phyloP scores from a whole-genome alignment of 1,139 yeast species.

The Geotrichum fermentans region DNA sequence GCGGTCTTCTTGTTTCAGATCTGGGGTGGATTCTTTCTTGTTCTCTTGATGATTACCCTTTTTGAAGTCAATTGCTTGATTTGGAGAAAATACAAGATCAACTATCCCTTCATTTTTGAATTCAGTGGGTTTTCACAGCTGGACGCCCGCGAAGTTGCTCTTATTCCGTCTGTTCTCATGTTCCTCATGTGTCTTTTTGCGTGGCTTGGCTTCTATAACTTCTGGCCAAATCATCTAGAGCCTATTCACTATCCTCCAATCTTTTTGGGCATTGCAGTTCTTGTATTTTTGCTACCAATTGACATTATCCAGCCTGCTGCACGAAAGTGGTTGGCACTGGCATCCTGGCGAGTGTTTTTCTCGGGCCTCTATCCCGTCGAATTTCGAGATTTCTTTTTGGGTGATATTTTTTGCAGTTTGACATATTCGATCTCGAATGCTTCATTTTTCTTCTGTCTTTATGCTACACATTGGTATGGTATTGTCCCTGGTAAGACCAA shows the following conservation, averaged over 20 bases:
- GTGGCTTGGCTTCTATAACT: slow-evolving; percentile 72
- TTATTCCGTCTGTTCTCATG: slow-evolving; percentile 58
- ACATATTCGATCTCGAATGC: slow-evolving; percentile 84
- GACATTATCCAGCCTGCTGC: slow-evolving; percentile 50
- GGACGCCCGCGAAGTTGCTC: slow-evolving; percentile 58
- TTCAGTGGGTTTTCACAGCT: slow-evolving; percentile 68
- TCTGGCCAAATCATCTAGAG: slow-evolving; percentile 57
- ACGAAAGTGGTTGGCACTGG: slow-evolving; percentile 68
- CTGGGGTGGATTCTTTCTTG: slow-evolving; percentile 85
- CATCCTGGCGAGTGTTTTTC: slow-evolving; percentile 64
- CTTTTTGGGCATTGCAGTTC: slow-evolving; percentile 51
- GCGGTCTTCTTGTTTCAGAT: slow-evolving; percentile 60
- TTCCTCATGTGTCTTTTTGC: slow-evolving; percentile 55
- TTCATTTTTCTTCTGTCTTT: slow-evolving; percentile 80
- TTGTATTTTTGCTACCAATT: slow-evolving; percentile 58
- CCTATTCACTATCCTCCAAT: slow-evolving; percentile 81
- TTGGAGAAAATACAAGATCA: slow-evolving; percentile 72
- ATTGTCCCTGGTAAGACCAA: slow-evolving; percentile 40
- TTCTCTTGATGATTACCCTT: slow-evolving; percentile 54
- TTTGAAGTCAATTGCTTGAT: slow-evolving; percentile 66
- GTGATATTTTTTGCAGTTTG: slow-evolving; percentile 83
- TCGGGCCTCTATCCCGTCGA: slow-evolving; percentile 94
- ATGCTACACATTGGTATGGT: slow-evolving; percentile 58
- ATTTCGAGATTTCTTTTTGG: slow-evolving; percentile 86
- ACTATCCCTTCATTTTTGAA: slow-evolving; percentile 89